Percentiles rank a stretch among this genome's conserved stretches.
Conservation (phyloP, 179 eudicot genomes). For the Corrigiola litoralis region DNA sequence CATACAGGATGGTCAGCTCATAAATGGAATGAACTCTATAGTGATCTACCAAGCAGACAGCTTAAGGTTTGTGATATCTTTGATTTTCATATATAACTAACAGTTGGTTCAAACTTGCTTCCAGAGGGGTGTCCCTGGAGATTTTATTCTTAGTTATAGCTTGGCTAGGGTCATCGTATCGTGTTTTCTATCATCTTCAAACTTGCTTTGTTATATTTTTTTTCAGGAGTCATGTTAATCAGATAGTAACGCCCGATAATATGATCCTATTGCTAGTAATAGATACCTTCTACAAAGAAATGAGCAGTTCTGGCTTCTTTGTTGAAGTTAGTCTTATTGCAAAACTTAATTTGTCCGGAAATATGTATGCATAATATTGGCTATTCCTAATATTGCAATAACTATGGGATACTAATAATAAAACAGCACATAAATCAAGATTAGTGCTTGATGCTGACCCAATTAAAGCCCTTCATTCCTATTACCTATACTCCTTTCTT, state of each 20-base stretch:
- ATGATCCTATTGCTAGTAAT: too few relatives aligned
- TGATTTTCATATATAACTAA: neutral
- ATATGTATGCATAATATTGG: neutral
- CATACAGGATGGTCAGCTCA: conserved; percentile 81
- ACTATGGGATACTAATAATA: neutral
- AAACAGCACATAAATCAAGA: neutral
- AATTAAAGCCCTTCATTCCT: neutral
- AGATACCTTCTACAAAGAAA: too few relatives aligned
- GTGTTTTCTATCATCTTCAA: too few relatives aligned
- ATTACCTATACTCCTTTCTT: neutral
- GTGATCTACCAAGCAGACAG: conserved; percentile 89
- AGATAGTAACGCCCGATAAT: too few relatives aligned
- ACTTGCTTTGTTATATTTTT: too few relatives aligned
- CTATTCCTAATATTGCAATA: neutral
- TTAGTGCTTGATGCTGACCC: neutral
- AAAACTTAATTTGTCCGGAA: neutral
- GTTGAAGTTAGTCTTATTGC: too few relatives aligned
- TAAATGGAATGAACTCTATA: conserved; percentile 79
- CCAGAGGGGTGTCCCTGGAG: too few relatives aligned
- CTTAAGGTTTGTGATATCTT: conserved; percentile 55
- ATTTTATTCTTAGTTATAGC: too few relatives aligned
- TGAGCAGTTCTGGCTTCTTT: too few relatives aligned
- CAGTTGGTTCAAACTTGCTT: too few relatives aligned
- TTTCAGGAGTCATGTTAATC: too few relatives aligned
- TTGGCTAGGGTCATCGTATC: too few relatives aligned